phyloP scores from a whole-genome alignment of 2,329 filamentous ascomycete species.

The Neopestalotiopsis sp. region DNA sequence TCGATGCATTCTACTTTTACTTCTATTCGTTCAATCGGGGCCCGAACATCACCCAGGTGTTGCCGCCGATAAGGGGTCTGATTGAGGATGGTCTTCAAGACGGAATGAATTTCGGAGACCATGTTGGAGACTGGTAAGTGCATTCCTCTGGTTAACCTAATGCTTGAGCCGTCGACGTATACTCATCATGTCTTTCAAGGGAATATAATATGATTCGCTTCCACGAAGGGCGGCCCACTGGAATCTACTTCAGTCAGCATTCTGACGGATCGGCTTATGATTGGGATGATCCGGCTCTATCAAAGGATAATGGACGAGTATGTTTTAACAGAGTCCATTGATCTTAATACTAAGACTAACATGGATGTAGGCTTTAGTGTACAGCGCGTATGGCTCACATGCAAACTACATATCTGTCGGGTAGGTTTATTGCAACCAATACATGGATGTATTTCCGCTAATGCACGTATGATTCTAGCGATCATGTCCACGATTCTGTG shows the following conservation, averaged over 20 bases:
- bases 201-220: constrained; percentile 16
- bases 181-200: neutral
- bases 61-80: neutral
- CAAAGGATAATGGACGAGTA: neutral
- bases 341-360: neutral
- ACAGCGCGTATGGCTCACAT: constrained; percentile 14
- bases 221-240: constrained; percentile 5
- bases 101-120: constrained; percentile 6
- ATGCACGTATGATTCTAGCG: neutral
- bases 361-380: constrained; percentile 1
- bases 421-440: neutral
- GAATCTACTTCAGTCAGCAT: constrained; percentile 15
- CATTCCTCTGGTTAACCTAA: neutral
- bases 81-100: neutral
- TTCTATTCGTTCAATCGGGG: constrained; percentile 13
- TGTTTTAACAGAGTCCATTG: neutral
- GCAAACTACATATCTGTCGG: constrained; percentile 3
- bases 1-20: constrained; percentile 14
- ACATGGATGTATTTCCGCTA: neutral
- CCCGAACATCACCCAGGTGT: constrained; percentile 12
- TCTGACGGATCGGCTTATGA: constrained; percentile 1
- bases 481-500: constrained; percentile 12
- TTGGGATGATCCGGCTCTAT: neutral
- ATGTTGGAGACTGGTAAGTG: constrained; percentile 16
- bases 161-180: neutral